These are phyloP conservation scores for Annulohypoxylon nitens DNA, from an alignment of 495 filamentous ascomycete genomes.

Conservation along the genomic window DNA sequence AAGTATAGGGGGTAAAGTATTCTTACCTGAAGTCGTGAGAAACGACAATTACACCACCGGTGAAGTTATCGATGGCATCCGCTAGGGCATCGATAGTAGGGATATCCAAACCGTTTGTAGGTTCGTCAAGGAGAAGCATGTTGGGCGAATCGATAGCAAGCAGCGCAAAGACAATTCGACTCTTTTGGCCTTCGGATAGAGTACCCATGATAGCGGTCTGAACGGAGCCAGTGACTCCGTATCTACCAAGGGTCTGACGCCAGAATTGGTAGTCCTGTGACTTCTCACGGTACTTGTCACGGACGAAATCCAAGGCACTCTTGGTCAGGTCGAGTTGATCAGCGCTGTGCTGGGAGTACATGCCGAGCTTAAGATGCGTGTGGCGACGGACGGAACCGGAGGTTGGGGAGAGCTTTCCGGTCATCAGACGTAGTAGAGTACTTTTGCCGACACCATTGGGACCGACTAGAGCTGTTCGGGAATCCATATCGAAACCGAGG, in stretches of 20 bases:
- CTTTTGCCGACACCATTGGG: conserved; percentile 99
- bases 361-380: conserved; percentile 96
- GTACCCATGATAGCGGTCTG: conserved; percentile 99
- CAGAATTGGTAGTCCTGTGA: conserved; percentile 99
- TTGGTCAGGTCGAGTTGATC: conserved; percentile 99
- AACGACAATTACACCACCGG: conserved; percentile 96
- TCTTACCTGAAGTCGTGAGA: conserved; percentile 96
- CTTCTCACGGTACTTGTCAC: conserved; percentile 90
- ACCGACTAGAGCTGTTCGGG: conserved; percentile 94
- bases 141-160: conserved; percentile 96
- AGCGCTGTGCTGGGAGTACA: conserved; percentile 98
- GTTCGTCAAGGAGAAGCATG: conserved; percentile 98
- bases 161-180: conserved; percentile 96
- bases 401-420: conserved; percentile 91
- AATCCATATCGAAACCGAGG: conserved; percentile 99
- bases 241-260: conserved; percentile 95
- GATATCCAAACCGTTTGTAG: conserved; percentile 99
- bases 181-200: conserved; percentile 96
- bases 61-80: conserved; percentile 96
- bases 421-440: conserved; percentile 97
- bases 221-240: conserved; percentile 89
- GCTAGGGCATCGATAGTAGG: conserved; percentile 98
- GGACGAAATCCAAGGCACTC: conserved; percentile 95
- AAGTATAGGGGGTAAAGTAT: not conserved
- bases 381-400: conserved; percentile 85